phyloP scores from a whole-genome alignment of 345 rosid genomes.

The Clausena lansium region DNA sequence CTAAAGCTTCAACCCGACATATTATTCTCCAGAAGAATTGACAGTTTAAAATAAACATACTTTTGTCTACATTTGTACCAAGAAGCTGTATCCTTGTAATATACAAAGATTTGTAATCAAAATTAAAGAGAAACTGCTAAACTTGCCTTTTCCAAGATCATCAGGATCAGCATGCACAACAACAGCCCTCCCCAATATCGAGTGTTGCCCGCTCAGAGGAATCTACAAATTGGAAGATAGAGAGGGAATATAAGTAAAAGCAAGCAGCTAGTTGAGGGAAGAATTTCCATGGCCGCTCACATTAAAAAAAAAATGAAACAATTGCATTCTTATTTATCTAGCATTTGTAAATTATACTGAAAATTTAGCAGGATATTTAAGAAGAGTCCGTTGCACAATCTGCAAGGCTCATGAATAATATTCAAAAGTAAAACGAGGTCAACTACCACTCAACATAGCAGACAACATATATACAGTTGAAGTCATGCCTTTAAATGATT shows the following conservation, averaged over 20 bases:
- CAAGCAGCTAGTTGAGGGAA: neutral
- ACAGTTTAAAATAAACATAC: neutral
- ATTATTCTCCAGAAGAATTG: neutral
- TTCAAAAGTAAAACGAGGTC: neutral
- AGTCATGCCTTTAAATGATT: neutral
- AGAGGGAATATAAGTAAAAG: neutral
- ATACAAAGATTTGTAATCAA: slow-evolving; percentile 13
- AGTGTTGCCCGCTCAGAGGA: slow-evolving; percentile 72
- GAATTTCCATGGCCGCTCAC: neutral
- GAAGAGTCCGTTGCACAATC: neutral
- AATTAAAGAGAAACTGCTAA: neutral
- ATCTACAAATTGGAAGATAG: slow-evolving; percentile 49
- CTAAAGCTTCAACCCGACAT: neutral
- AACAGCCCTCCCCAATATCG: slow-evolving; percentile 88
- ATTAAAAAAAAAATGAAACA: neutral
- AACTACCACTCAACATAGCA: neutral
- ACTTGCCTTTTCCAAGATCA: slow-evolving; percentile 65
- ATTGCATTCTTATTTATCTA: neutral
- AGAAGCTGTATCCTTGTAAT: neutral
- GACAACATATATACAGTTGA: neutral
- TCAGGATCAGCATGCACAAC: slow-evolving; percentile 93
- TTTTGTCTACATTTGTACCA: neutral
- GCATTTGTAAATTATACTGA: neutral
- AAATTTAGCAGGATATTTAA: neutral
- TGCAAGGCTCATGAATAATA: neutral